Evolutionary conservation across 352 stramenopile genomes (phyloP), one percentile per base, ranked within the genome.

Genomic region (Phytophthora aleatoria): DNA sequence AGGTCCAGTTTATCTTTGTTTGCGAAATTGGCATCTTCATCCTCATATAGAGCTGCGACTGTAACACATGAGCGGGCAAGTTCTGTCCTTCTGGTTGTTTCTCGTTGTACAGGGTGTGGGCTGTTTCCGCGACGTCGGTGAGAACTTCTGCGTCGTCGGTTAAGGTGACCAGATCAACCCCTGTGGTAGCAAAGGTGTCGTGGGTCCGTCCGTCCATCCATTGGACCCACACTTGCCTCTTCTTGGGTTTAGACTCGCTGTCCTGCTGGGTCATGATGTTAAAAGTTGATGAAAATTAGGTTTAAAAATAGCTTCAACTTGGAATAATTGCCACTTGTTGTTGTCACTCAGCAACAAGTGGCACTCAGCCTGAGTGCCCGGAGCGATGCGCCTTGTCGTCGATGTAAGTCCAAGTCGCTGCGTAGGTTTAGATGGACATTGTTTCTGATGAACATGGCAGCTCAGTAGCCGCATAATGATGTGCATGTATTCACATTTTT

Each of bases 401-500:
- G 20, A 20, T 20, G 20, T 20, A 20, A 20, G 0, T 20, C 20
- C 20, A 20, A 20, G 20, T 20, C 20, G 20, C 20, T 20, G 20
- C 20, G 20, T 20, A 20, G 20, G 20, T 20, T 20, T 20, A 20
- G 20, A 20, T 20, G 20, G 20, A 20, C 20, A 20, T 20, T 20
- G 20, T 20, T 20, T 20, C 20, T 20, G 20, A 20, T 20, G 20
- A 20, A 20, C 20, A 20, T 20, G 20, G 0, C 20, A 20, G 20
- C 20, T 20, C 20, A 20, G 20, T 20, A 20, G 20, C 20, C 20
- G 20, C 20, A 20, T 20, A 20, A 20, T 20, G 20, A 20, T 20
- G 28, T 33, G 28, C 28, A 8, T 24, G 11, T 27, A 56, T 56
- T 33, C 44, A 47, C 38, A 56, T 49, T 36, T 57, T 58, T 36